Conservation (phyloP, 129 eudicot species). For the Kitagawia praeruptora region DNA sequence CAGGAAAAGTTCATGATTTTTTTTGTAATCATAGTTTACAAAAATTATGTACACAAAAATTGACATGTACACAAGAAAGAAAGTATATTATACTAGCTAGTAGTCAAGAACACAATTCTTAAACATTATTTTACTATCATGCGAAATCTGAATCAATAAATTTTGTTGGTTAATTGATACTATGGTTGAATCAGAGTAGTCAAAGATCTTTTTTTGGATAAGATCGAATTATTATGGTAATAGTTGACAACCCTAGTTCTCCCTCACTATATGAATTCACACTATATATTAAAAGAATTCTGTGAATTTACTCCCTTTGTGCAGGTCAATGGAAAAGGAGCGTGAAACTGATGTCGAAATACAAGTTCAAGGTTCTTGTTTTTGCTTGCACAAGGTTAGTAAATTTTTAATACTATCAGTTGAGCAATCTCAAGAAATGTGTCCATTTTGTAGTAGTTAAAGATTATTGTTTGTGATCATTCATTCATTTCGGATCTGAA, state of each 20-base stretch:
- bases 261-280: neutral
- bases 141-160: neutral
- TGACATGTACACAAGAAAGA: too few relatives aligned
- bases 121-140: too few relatives aligned
- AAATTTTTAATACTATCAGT: neutral
- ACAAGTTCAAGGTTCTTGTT: slow-evolving; percentile 42
- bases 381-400: slow-evolving; percentile 65
- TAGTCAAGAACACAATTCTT: too few relatives aligned
- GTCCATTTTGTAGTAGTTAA: neutral
- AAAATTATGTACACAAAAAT: too few relatives aligned
- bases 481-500: neutral
- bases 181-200: neutral
- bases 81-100: too few relatives aligned
- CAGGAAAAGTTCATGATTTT: too few relatives aligned
- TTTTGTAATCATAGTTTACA: too few relatives aligned
- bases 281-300: too few relatives aligned
- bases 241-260: neutral
- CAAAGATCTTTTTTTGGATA: neutral
- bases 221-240: neutral
- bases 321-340: slow-evolving; percentile 39
- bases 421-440: neutral
- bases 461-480: neutral
- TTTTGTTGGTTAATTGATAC: neutral
- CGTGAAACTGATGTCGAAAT: slow-evolving; percentile 52
- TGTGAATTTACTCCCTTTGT: neutral